These are phyloP conservation scores for Xylaria sp. DNA, from an alignment of 2,329 filamentous ascomycete species.

Conservation along the genomic window DNA sequence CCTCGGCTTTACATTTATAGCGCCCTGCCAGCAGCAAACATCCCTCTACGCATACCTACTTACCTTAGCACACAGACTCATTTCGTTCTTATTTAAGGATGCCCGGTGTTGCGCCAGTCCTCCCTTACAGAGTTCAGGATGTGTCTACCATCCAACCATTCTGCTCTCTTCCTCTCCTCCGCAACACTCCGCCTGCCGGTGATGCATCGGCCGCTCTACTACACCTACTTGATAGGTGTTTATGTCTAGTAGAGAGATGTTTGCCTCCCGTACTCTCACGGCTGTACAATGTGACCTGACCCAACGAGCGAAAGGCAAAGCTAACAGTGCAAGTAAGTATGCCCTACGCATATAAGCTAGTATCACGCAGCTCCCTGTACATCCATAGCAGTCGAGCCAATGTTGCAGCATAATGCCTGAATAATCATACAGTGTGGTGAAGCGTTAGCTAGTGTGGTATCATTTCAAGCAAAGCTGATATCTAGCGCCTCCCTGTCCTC, in stretches of 20 bases:
- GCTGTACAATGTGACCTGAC: background rate
- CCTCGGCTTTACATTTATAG: conserved; percentile 21
- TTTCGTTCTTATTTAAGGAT: background rate
- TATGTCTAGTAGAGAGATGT: background rate
- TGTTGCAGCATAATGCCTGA: background rate
- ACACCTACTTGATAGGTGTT: background rate
- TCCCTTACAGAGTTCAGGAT: background rate
- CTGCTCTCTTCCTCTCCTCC: background rate
- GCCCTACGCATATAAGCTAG: background rate
- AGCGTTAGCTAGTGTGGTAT: conserved; percentile 35
- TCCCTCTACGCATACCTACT: background rate
- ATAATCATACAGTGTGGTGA: background rate
- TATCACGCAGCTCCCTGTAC: background rate
- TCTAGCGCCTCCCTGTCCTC: conserved; percentile 6
- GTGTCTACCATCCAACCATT: background rate
- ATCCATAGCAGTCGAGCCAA: background rate
- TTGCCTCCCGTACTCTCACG: background rate
- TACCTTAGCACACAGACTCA: background rate
- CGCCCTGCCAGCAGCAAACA: conserved; percentile 16
- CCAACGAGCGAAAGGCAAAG: no score
- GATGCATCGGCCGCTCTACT: background rate
- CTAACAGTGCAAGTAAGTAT: background rate
- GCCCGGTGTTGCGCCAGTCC: background rate
- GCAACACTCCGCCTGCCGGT: background rate
- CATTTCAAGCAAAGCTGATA: conserved; percentile 28